A percentile compares a stretch with the other conserved stretches of the same genome.
Evolutionary conservation across 1,284 basidiomycete species (phyloP).

Genomic region (Rugosomyces carneus): DNA sequence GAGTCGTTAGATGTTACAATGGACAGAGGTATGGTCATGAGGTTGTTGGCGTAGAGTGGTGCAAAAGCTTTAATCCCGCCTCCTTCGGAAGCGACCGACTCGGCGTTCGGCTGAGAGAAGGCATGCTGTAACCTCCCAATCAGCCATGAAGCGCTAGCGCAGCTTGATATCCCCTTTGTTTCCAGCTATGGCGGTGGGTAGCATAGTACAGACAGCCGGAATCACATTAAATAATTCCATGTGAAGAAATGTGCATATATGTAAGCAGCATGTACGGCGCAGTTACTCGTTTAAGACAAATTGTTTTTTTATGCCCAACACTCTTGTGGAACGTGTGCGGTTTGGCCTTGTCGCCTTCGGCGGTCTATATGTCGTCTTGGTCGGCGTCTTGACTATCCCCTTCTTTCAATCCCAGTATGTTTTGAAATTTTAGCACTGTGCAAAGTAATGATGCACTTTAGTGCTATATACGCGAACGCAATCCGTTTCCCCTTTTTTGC

Average conservation of each 20-base stretch:
- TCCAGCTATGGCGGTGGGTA: neutral
- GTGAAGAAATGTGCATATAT: neutral
- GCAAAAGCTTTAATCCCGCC: neutral
- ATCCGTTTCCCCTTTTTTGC: constrained; percentile 60
- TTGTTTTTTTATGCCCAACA: constrained; percentile 8
- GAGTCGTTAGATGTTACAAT: neutral
- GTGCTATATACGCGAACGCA: constrained; percentile 58
- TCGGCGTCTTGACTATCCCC: constrained; percentile 55
- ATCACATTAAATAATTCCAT: too few species aligned
- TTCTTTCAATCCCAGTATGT: constrained; percentile 72
- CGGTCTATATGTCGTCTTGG: constrained; percentile 45
- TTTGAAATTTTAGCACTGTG: constrained; percentile 18
- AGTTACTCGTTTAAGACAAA: neutral
- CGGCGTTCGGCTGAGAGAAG: neutral
- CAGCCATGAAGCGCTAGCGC: neutral
- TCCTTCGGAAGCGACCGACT: constrained; percentile 3
- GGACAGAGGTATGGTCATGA: neutral
- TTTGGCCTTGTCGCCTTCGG: constrained; percentile 36
- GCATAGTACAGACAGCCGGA: too few species aligned
- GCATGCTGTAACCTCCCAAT: neutral
- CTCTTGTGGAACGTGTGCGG: constrained; percentile 23
- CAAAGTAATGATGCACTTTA: constrained; percentile 12
- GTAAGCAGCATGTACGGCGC: neutral
- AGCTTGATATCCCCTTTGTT: neutral
- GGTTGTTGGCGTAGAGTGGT: neutral